Percentiles rank a stretch among this genome's conserved stretches.
These are phyloP conservation scores for Eugenia klotzschiana DNA, from an alignment of 441 rosid species.

Conservation along the genomic window DNA sequence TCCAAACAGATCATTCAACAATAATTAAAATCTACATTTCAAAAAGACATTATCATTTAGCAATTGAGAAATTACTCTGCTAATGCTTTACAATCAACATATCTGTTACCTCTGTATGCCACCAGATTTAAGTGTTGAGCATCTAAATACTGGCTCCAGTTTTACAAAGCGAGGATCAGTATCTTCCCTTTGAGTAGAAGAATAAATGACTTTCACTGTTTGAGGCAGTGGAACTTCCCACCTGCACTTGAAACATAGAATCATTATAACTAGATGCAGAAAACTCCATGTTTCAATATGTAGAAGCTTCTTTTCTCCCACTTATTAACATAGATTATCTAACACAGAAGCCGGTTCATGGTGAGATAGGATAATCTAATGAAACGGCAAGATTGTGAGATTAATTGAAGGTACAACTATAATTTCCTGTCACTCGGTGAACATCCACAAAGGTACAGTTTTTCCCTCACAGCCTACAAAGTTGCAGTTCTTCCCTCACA, in stretches of 20 bases:
- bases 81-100: background rate
- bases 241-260: slow-evolving; percentile 31
- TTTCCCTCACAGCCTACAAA: background rate
- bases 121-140: slow-evolving; percentile 57
- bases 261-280: slow-evolving; percentile 1
- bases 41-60: background rate
- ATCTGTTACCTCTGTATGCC: slow-evolving; percentile 43
- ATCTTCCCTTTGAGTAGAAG: slow-evolving; percentile 35
- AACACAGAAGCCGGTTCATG: background rate
- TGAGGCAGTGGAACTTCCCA: slow-evolving; percentile 91
- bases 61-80: background rate
- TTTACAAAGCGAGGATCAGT: slow-evolving; percentile 86
- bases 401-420: background rate
- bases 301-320: background rate
- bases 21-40: background rate
- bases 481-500: background rate
- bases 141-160: slow-evolving; percentile 73
- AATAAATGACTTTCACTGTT: slow-evolving; percentile 36
- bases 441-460: background rate
- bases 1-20: background rate
- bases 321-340: background rate
- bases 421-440: background rate
- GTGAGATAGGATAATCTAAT: background rate
- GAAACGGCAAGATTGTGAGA: background rate
- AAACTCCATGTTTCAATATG: background rate